Evolutionary conservation across 495 filamentous ascomycete species (phyloP).

Genomic region (Hypoxylon cercidicola): DNA sequence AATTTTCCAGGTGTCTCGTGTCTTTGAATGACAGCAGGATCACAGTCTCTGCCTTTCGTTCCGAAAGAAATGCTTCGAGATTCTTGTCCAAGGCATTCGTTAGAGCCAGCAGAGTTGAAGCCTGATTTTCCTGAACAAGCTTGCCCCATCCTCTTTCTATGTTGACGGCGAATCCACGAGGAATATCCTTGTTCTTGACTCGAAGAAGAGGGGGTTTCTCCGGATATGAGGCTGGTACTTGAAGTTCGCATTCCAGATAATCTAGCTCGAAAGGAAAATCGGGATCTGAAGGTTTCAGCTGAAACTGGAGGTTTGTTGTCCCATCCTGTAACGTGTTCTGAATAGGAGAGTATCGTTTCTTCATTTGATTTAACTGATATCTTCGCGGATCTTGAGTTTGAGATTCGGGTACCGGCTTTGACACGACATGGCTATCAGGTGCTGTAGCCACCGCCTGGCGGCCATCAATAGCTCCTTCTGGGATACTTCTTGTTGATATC

Average conservation of each 20-base stretch:
- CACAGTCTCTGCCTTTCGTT: conserved; percentile 79
- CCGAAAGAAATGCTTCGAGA: conserved; percentile 76
- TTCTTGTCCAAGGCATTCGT: conserved; percentile 79
- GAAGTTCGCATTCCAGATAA: conserved; percentile 75
- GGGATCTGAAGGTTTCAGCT: conserved; percentile 81
- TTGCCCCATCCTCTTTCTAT: conserved; percentile 81
- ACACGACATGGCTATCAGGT: conserved; percentile 60
- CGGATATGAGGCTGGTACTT: conserved; percentile 73
- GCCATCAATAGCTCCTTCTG: conserved; percentile 38
- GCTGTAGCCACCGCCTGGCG: conserved; percentile 55
- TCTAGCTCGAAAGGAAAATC: conserved; percentile 86
- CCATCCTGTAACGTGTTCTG: conserved; percentile 64
- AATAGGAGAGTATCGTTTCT: conserved; percentile 73
- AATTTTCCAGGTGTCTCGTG: conserved; percentile 51
- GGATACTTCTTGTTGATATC: conserved; percentile 41
- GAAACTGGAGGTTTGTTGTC: conserved; percentile 67
- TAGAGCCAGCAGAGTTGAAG: conserved; percentile 71
- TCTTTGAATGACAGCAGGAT: conserved; percentile 78
- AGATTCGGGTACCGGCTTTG: conserved; percentile 71
- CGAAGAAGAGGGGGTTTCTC: conserved; percentile 64
- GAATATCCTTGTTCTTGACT: conserved; percentile 81
- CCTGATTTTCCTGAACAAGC: conserved; percentile 66
- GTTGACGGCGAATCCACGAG: conserved; percentile 81
- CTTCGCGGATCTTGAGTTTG: conserved; percentile 75
- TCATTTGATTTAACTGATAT: conserved; percentile 82